Base-by-base conservation (phyloP, 306 rosid species). In the Cyamopsis tetragonoloba region DNA sequence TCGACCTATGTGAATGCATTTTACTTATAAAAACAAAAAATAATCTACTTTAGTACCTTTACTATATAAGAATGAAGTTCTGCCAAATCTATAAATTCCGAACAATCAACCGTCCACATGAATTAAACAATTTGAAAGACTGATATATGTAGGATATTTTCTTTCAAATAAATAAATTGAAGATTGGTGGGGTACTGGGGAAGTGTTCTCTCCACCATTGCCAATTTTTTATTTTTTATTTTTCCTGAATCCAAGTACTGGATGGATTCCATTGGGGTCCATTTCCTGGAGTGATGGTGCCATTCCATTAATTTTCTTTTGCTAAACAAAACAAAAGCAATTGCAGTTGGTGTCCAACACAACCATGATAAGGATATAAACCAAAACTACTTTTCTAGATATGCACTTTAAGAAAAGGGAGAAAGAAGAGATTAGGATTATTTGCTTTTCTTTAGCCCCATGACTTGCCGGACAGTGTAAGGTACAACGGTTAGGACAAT, bases 401-500 rank as follows among this genome's bases (percentile, higher is more conserved):
- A 59, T 72, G 57, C 2, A 7, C 65, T 38, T 46, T 32, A 4
- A 42, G 44, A 61, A 51, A 43, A 39, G 44, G n/a, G n/a, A 43
- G 46, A 18, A 72, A 46, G n/a, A 78, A 53, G 51, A 49, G 62
- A 35, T 58, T 48, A 37, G 14, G 48, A 62, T 62, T 6, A 56
- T 63, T 64, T 63, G 28, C 35, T 43, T 54, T 46, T 70, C 22
- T 5, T 11, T 38, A 51, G 56, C 8, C 6, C 47, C 22, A 30
- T 66, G 47, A 34, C 48, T 60, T 51, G 39, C 79, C 68, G 79
- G 79, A 73, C 76, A 20, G 34, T 61, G 48, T 8, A 39, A 74
- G 73, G 83, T 79, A 74, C 80, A 54, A 18, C n/a, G 17, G n/a
- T 12, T 7, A 35, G 79, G 68, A 72, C 72, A 67, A 14, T 63